Percentiles rank a stretch among this genome's conserved stretches.
phyloP scores from a whole-genome alignment of 2,329 filamentous ascomycete species.

The Colletotrichum orchidophilum region DNA sequence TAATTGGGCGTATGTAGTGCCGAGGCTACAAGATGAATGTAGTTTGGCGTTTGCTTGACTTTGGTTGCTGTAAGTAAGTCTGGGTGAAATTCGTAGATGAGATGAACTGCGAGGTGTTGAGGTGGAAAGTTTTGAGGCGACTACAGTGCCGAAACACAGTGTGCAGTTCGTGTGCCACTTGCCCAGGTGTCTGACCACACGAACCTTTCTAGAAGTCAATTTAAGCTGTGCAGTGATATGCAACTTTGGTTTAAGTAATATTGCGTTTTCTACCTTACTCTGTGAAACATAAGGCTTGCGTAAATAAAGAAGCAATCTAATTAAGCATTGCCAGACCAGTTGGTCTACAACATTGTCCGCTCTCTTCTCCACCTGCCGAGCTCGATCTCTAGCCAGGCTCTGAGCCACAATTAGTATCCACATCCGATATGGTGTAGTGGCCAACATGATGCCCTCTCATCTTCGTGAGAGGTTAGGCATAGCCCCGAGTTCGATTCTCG shows the following conservation, averaged over 20 bases:
- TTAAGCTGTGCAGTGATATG: too few relatives aligned
- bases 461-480: neutral
- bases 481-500: conserved; percentile 28
- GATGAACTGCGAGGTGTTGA: neutral
- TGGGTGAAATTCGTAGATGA: neutral
- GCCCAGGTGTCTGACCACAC: neutral
- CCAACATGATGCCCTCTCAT: conserved; percentile 30
- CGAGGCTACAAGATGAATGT: neutral
- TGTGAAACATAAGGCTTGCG: too few relatives aligned
- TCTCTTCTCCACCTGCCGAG: too few relatives aligned
- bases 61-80: neutral
- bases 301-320: too few relatives aligned
- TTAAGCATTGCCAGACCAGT: neutral
- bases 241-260: neutral
- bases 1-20: too few relatives aligned
- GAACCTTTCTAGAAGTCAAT: neutral
- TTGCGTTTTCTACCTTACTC: too few relatives aligned
- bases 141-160: neutral
- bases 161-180: neutral
- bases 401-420: neutral
- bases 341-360: neutral
- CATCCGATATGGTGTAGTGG: conserved; percentile 24
- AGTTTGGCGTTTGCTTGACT: neutral
- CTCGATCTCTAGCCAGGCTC: neutral
- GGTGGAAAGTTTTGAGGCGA: conserved; percentile 19